Conservation (phyloP, 1,139 yeast species). For the Hyphopichia khmerensis region DNA sequence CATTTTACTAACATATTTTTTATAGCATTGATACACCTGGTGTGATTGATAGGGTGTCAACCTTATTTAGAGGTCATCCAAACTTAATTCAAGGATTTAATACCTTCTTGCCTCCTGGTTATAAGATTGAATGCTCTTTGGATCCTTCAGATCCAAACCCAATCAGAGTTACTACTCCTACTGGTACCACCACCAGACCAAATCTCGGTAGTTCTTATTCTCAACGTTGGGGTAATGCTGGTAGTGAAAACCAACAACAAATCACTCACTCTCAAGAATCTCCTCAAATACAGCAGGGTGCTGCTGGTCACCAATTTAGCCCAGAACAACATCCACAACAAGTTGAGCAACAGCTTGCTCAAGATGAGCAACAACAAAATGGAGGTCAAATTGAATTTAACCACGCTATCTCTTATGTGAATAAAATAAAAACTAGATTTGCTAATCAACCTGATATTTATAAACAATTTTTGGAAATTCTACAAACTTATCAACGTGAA, state of each 20-base stretch:
- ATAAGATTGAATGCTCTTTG: slow-evolving; percentile 85
- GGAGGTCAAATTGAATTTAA: slow-evolving; percentile 94
- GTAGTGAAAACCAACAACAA: slow-evolving; percentile 10
- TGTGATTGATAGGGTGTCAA: slow-evolving; percentile 91
- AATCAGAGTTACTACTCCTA: slow-evolving; percentile 91
- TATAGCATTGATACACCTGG: slow-evolving; percentile 93
- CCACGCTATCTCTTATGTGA: slow-evolving; percentile 94
- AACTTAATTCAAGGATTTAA: slow-evolving; percentile 93
- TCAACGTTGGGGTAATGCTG: slow-evolving; percentile 26
- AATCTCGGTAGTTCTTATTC: slow-evolving; percentile 33
- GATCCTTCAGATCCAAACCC: slow-evolving; percentile 93
- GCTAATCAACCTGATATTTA: slow-evolving; percentile 94
- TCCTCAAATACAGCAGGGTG: slow-evolving; percentile 10
- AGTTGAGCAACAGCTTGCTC: slow-evolving; percentile 9
- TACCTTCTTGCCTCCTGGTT: slow-evolving; percentile 96
- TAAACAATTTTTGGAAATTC: slow-evolving; percentile 88
- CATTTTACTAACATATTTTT: slow-evolving; percentile 11
- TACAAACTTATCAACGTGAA: slow-evolving; percentile 95
- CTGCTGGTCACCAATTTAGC: slow-evolving; percentile 7
- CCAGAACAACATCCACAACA: slow-evolving; percentile 7
- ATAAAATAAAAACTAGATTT: slow-evolving; percentile 91
- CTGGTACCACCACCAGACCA: slow-evolving; percentile 79
- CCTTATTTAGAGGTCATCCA: slow-evolving; percentile 89
- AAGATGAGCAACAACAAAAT: slow-evolving; percentile 23
- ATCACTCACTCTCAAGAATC: slow-evolving; percentile 14